phyloP scores from a whole-genome alignment of 805 yeast genomes.

The Myxozyma geophila region DNA sequence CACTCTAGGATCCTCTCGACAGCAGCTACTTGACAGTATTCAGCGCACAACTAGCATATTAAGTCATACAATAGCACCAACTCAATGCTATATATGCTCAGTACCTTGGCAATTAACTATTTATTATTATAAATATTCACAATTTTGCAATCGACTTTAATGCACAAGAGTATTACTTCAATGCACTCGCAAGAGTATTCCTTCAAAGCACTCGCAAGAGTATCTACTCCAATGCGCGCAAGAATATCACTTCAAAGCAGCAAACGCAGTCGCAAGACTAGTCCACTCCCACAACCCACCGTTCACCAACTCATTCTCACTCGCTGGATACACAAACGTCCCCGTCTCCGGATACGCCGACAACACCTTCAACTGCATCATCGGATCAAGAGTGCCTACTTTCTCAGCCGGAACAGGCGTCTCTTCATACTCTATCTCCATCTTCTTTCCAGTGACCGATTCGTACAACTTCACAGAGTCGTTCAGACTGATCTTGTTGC shows the following conservation, averaged over 20 bases:
- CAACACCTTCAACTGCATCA: slow-evolving; percentile 4
- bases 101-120: too few relatives aligned
- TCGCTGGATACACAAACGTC: slow-evolving; percentile 10
- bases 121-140: too few relatives aligned
- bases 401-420: background rate
- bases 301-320: slow-evolving; percentile 39
- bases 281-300: slow-evolving; percentile 40
- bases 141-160: too few relatives aligned
- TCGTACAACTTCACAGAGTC: slow-evolving; percentile 35
- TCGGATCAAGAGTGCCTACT: background rate
- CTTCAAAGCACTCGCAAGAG: too few relatives aligned
- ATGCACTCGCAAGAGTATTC: too few relatives aligned
- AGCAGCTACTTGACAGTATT: too few relatives aligned
- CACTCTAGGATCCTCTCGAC: too few relatives aligned
- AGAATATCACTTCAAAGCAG: background rate
- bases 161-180: too few relatives aligned
- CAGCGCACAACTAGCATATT: too few relatives aligned
- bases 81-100: too few relatives aligned
- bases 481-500: slow-evolving; percentile 31
- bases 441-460: slow-evolving; percentile 34
- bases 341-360: slow-evolving; percentile 27
- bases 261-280: slow-evolving; percentile 23
- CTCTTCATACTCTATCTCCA: slow-evolving; percentile 24
- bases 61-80: too few relatives aligned
- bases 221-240: too few relatives aligned